phyloP scores from a whole-genome alignment of 208 protist genomes.

The Acanthamoeba healyi region DNA sequence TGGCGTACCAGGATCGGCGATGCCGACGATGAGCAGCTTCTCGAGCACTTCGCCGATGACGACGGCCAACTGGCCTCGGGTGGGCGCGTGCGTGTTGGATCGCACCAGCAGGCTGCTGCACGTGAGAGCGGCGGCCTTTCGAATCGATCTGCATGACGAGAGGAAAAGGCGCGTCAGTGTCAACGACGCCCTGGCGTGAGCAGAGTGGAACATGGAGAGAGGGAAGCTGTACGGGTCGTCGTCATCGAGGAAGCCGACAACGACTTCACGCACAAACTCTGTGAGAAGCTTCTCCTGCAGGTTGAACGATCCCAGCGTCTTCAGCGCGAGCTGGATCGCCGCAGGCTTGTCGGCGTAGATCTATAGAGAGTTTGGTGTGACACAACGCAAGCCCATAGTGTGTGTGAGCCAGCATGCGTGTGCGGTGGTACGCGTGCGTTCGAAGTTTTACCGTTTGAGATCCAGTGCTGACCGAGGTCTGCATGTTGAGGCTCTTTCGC shows the following conservation, averaged over 20 bases:
- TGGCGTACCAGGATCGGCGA: slow-evolving; percentile 93
- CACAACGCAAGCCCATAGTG: too few species aligned
- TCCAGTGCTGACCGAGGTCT: not conserved
- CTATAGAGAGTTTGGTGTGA: too few species aligned
- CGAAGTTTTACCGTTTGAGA: not conserved
- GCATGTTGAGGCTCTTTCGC: slow-evolving; percentile 14
- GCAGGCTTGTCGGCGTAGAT: slow-evolving; percentile 43
- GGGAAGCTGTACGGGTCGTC: slow-evolving; percentile 79
- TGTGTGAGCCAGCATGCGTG: too few species aligned
- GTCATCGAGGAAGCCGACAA: slow-evolving; percentile 88
- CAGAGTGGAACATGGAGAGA: not conserved
- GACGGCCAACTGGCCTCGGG: too few species aligned
- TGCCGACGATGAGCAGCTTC: slow-evolving; percentile 90
- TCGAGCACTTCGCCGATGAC: slow-evolving; percentile 90
- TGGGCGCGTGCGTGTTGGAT: slow-evolving; percentile 38
- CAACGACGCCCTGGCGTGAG: too few species aligned
- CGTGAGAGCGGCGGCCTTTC: slow-evolving; percentile 87
- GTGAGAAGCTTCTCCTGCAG: slow-evolving; percentile 87
- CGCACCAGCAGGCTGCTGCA: slow-evolving; percentile 83
- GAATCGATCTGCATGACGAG: slow-evolving; percentile 79
- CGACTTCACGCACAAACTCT: slow-evolving; percentile 85
- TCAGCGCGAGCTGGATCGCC: slow-evolving; percentile 84
- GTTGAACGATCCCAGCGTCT: slow-evolving; percentile 91
- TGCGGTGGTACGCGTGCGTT: too few species aligned
- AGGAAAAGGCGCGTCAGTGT: too few species aligned